A percentile compares a stretch with the other conserved stretches of the same genome.
Evolutionary conservation across 1,139 yeast genomes (phyloP).

Genomic region (Kodamaea anthophila): DNA sequence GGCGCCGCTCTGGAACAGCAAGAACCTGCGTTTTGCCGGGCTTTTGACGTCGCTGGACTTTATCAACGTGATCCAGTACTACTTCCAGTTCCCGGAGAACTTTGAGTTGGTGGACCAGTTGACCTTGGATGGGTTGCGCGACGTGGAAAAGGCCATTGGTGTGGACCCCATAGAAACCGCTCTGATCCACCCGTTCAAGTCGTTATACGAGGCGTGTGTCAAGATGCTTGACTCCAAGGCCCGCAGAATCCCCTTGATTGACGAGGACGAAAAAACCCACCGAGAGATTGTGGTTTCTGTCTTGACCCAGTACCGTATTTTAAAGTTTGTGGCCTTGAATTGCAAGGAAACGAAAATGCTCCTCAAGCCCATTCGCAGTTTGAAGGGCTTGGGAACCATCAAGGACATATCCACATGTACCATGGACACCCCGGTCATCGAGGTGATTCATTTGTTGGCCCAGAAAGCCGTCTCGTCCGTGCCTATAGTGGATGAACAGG

Average conservation of each 20-base stretch:
- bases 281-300: constrained; percentile 94
- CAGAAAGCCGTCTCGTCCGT: constrained; percentile 81
- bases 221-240: constrained; percentile 88
- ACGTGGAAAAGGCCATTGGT: constrained; percentile 82
- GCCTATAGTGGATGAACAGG: constrained; percentile 81
- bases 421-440: constrained; percentile 90
- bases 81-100: constrained; percentile 85
- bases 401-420: constrained; percentile 69
- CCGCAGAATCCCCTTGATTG: constrained; percentile 89
- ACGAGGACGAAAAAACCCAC: constrained; percentile 87
- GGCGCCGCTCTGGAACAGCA: constrained; percentile 95
- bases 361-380: constrained; percentile 64
- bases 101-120: constrained; percentile 84
- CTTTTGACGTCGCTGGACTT: constrained; percentile 88
- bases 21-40: constrained; percentile 88
- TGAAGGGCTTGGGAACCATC: constrained; percentile 55
- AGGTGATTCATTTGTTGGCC: constrained; percentile 79
- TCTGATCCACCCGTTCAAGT: constrained; percentile 86
- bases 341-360: constrained; percentile 91
- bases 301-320: constrained; percentile 90
- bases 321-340: constrained; percentile 91
- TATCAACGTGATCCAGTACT: constrained; percentile 91
- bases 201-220: constrained; percentile 89
- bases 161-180: constrained; percentile 85
- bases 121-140: constrained; percentile 78